Base-by-base conservation (phyloP, 2,329 filamentous ascomycete species). In the Aspergillus vadensis region DNA sequence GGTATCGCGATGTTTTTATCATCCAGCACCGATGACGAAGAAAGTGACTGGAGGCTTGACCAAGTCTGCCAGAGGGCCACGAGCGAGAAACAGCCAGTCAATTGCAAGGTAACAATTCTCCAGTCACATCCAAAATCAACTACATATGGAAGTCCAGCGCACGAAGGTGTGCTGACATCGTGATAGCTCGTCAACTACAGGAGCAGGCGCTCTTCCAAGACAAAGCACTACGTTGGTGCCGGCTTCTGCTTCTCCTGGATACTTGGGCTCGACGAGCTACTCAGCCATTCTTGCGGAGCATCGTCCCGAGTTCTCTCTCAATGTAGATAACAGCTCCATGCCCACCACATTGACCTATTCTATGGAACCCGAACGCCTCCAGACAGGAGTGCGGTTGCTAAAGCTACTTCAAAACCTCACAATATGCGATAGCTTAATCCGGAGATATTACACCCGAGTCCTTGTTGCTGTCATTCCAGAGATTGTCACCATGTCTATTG, bases 21-120 rank as follows among this genome's bases (percentile, higher is more conserved):
- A 77, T 59, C 75, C 75, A 51, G 72, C 75, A 5, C 75, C 74
- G 4, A 77, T 77, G 75, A 76, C 74, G 19, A 76, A 69, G 30
- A 59, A 65, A n/a, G 63, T 62, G 19, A 58, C 49, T 21, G 63
- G 60, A 4, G 63, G 66, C 27, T 57, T 59, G 50, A 50, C 21
- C 8, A 59, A 48, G 60, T 53, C 57, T 17, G 43, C 63, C 8
- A 60, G 60, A 14, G 52, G 60, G 6, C 55, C 63, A 8, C 68
- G 59, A 39, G 64, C 63, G 27, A 39, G 67, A 30, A 64, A 58
- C 5, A 68, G 62, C 32, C 67, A 64, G 57, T 59, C 65, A 27
- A 65, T 61, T 19, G 70, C 71, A 23, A 69, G 60, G 71, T 72
- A 67, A 57, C 64, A 14, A 43, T 36, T 4, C 14, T 30, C 12